Conservation (phyloP, 2,329 filamentous ascomycete species). For the Neofusicoccum kwambonambiense region DNA sequence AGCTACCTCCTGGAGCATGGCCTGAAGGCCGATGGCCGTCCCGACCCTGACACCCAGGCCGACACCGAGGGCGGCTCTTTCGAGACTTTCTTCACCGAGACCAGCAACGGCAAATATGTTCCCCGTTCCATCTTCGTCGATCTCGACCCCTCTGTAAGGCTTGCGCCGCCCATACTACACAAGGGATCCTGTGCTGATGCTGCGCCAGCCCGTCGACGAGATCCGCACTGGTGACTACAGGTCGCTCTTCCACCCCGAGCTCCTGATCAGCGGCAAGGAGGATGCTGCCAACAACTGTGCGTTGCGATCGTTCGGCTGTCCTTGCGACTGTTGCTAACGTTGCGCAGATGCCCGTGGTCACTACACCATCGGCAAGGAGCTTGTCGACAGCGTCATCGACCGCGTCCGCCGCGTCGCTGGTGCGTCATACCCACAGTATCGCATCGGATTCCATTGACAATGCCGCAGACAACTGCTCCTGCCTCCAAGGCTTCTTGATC, state of each 20-base stretch:
- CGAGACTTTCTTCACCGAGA: constrained; percentile 99
- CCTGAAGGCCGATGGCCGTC: constrained; percentile 63
- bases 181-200: constrained; percentile 9
- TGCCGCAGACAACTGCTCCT: constrained; percentile 78
- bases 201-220: constrained; percentile 69
- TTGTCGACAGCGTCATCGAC: constrained; percentile 97
- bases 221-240: constrained; percentile 97
- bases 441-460: neutral
- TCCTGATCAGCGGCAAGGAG: constrained; percentile 99
- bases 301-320: neutral
- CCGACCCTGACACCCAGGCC: constrained; percentile 54
- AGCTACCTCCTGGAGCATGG: constrained; percentile 74
- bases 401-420: constrained; percentile 90
- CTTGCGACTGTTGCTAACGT: constrained; percentile 9
- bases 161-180: neutral
- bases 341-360: constrained; percentile 84
- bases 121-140: constrained; percentile 99
- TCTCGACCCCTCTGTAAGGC: constrained; percentile 90
- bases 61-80: constrained; percentile 89
- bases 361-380: constrained; percentile 99
- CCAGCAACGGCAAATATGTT: constrained; percentile 97
- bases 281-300: constrained; percentile 93
- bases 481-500: constrained; percentile 97
- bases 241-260: constrained; percentile 95
- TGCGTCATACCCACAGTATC: neutral